Evolutionary conservation across 2,329 filamentous ascomycete species (phyloP).

Genomic region (Dactylonectria macrodidyma): DNA sequence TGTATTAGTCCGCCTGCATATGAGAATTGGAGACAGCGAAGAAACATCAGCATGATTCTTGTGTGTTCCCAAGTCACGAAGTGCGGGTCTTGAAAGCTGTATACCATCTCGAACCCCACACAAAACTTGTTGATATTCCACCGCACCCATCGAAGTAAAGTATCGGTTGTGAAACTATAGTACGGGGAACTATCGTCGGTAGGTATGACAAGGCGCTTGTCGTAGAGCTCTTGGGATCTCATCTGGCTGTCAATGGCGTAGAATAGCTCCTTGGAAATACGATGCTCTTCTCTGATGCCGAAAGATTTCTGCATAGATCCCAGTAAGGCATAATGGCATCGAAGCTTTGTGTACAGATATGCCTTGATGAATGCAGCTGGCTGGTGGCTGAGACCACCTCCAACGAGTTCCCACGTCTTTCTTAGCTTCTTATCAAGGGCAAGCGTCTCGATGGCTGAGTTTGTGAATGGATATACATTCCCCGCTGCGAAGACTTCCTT

Average conservation of each 20-base stretch:
- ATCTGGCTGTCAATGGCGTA: not conserved
- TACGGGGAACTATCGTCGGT: not conserved
- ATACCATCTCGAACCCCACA: slow-evolving; percentile 14
- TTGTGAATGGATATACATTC: no score
- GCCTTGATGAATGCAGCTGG: slow-evolving; percentile 11
- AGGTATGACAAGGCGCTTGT: not conserved
- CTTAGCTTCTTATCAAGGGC: not conserved
- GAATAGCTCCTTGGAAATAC: slow-evolving; percentile 6
- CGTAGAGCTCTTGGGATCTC: not conserved
- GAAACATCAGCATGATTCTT: slow-evolving; percentile 15
- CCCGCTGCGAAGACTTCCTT: no score
- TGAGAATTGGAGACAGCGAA: slow-evolving; percentile 12
- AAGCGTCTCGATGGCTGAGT: slow-evolving; percentile 9
- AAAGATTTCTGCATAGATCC: not conserved
- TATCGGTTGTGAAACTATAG: slow-evolving; percentile 1
- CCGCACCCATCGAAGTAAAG: not conserved
- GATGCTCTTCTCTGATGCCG: not conserved
- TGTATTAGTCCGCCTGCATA: slow-evolving; percentile 1
- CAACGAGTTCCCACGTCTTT: slow-evolving; percentile 1
- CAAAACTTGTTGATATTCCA: slow-evolving; percentile 16
- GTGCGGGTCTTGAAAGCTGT: slow-evolving; percentile 13
- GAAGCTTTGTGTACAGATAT: slow-evolving; percentile 3
- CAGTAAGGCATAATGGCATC: not conserved
- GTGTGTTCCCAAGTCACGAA: slow-evolving; percentile 15
- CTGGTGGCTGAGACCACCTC: slow-evolving; percentile 4